Evolutionary conservation across 306 rosid species (phyloP), one percentile per base, ranked within the genome.

Genomic region (Acacia melanoxylon): DNA sequence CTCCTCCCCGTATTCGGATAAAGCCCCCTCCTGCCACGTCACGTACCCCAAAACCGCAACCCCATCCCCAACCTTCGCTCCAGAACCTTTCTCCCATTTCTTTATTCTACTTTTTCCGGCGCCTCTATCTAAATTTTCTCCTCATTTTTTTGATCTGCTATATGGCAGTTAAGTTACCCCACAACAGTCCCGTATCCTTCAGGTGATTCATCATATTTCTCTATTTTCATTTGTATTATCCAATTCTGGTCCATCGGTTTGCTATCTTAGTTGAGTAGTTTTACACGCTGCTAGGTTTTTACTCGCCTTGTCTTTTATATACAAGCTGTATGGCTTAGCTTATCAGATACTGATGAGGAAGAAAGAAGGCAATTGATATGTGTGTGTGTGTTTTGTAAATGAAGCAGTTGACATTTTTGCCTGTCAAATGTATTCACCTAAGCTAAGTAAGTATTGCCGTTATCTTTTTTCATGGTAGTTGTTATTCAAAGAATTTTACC

Each of bases 151-250:
- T 56, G 48, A 20, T 74, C 76, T 72, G 2, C 59, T 54, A 8
- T 51, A 95, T 93, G 99, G 91, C 98, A 16, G 77, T 92, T 42
- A 91, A 85, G 84, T 79, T 90, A 46, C 88, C 80, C 79, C 83
- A 78, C 66, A 84, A 73, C 84, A 86, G 85, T 67, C 85, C 86
- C 73, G 85, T 90, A 5, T 46, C 92, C 13, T 80, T 93, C 24
- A 95, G 99, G 99, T 95, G 68, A 74, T 78, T 42, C 20, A 42
- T 42, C 82, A 24, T 16, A 8, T 33, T 66, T 66, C 75, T 68
- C 71, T 44, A 6, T 44, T 3, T 61, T 68, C 16, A 11, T 40
- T 40, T 75, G 5, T 33, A 0, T 78, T 24, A 1, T 8, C 48
- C 3, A 19, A 33, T 74, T 74, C 17, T 51, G 15, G 48, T 19